Evolutionary conservation across 2,329 filamentous ascomycete genomes (phyloP).

Genomic region (Colletotrichum coccodes): DNA sequence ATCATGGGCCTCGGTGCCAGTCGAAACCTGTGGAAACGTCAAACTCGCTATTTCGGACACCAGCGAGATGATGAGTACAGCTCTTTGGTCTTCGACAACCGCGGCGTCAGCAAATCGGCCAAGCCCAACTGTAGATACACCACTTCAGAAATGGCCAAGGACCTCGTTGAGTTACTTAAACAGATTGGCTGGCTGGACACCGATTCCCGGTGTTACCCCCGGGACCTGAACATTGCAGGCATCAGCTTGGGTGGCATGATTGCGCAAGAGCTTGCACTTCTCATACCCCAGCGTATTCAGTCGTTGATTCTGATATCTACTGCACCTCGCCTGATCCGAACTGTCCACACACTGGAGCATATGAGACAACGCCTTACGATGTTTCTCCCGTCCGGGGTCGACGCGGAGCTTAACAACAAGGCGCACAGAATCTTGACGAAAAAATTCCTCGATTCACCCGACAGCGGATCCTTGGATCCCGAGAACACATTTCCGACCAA

Average conservation of each 20-base stretch:
- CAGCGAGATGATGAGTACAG: constrained; percentile 66
- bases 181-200: constrained; percentile 65
- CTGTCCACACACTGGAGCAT: constrained; percentile 2
- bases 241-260: constrained; percentile 82
- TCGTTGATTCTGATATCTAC: constrained; percentile 16
- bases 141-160: constrained; percentile 77
- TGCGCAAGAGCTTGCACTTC: constrained; percentile 69
- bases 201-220: constrained; percentile 37
- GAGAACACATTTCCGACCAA: constrained; percentile 8
- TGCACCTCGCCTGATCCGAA: constrained; percentile 16
- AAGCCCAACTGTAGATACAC: constrained; percentile 74
- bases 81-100: constrained; percentile 73
- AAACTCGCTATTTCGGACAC: constrained; percentile 75
- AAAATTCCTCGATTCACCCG: background rate
- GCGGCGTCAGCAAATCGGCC: constrained; percentile 74
- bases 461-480: constrained; percentile 10
- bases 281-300: constrained; percentile 39
- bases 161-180: constrained; percentile 67
- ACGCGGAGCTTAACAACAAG: constrained; percentile 10
- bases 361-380: constrained; percentile 5
- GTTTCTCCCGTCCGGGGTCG: constrained; percentile 5
- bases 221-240: constrained; percentile 68
- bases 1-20: constrained; percentile 26
- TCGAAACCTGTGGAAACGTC: constrained; percentile 54
- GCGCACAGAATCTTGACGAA: constrained; percentile 14